These are phyloP conservation scores for Suillus sp. DNA, from an alignment of 768 basidiomycete species.

Conservation along the genomic window DNA sequence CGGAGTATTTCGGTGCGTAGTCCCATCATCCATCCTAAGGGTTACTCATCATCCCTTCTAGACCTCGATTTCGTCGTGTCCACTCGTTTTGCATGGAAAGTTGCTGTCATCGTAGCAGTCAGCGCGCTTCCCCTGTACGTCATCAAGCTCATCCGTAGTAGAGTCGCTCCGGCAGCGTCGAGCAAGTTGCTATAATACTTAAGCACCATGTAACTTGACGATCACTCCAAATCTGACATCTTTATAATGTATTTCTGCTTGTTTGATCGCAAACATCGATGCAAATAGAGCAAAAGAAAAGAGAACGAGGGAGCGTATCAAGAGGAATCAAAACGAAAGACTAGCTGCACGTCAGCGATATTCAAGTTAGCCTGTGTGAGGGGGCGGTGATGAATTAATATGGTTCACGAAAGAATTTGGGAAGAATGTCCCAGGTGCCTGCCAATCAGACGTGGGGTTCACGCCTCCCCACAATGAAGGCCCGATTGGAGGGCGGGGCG, in stretches of 20 bases:
- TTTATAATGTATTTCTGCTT: constrained; percentile 41
- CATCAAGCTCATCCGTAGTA: constrained; percentile 83
- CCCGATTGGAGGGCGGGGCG: constrained; percentile 38
- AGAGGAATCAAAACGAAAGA: constrained; percentile 12
- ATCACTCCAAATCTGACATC: constrained; percentile 27
- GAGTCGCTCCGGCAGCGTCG: constrained; percentile 89
- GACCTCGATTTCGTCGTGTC: constrained; percentile 94
- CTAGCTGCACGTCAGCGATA: constrained; percentile 15
- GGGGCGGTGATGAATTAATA: constrained; percentile 53
- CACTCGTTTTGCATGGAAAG: constrained; percentile 88
- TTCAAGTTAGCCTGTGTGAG: constrained; percentile 35
- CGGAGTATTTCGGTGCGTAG: constrained; percentile 92
- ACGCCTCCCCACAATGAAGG: constrained; percentile 45
- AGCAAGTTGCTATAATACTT: constrained; percentile 75
- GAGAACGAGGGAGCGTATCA: constrained; percentile 19
- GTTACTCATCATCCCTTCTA: constrained; percentile 34
- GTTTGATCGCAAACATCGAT: constrained; percentile 26
- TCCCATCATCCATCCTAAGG: not conserved
- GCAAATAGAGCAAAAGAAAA: constrained; percentile 31
- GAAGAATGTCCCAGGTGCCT: constrained; percentile 49
- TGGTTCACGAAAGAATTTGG: constrained; percentile 49
- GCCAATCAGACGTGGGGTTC: constrained; percentile 50
- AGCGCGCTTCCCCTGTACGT: constrained; percentile 91
- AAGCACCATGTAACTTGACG: constrained; percentile 15
- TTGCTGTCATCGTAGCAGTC: constrained; percentile 91